Percentiles rank a stretch among this genome's conserved stretches.
Evolutionary conservation across 352 stramenopile species (phyloP).

Genomic region (Phytophthora hibernalis): DNA sequence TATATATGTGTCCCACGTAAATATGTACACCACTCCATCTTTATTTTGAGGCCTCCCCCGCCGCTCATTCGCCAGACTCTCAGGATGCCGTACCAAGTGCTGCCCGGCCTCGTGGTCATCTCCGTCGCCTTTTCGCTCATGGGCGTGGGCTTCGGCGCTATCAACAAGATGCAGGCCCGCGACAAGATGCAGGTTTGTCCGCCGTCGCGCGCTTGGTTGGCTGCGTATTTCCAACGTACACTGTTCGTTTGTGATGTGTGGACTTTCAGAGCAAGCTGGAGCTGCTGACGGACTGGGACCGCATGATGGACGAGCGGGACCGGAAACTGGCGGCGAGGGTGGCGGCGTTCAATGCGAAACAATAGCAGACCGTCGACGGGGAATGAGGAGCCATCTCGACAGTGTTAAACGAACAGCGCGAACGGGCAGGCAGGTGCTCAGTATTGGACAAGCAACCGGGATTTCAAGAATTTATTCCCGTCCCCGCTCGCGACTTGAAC

Average conservation of each 20-base stretch:
- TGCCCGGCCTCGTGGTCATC: constrained; percentile 84
- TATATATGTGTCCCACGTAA: not conserved
- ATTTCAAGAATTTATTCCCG: not conserved
- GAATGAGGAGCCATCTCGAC: constrained; percentile 9
- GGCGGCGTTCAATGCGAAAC: constrained; percentile 39
- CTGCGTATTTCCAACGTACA: constrained; percentile 9
- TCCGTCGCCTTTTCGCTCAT: constrained; percentile 80
- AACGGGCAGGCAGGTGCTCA: not conserved
- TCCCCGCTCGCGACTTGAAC: not conserved
- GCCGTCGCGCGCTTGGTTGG: not conserved
- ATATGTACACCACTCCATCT: not conserved
- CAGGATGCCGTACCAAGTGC: constrained; percentile 88
- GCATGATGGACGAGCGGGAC: constrained; percentile 84
- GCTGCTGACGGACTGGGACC: constrained; percentile 82
- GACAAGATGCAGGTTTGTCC: constrained; percentile 70
- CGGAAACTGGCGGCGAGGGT: constrained; percentile 62
- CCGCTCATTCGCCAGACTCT: constrained; percentile 20
- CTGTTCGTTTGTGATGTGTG: constrained; percentile 7
- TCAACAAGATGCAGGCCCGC: constrained; percentile 80
- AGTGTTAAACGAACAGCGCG: constrained; percentile 1
- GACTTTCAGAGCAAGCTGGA: constrained; percentile 72
- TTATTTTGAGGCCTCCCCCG: not conserved
- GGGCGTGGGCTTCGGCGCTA: constrained; percentile 69
- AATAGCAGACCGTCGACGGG: constrained; percentile 30
- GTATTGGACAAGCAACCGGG: not conserved